Conservation (phyloP, 83 land plant genomes). For the Picea mariana region DNA sequence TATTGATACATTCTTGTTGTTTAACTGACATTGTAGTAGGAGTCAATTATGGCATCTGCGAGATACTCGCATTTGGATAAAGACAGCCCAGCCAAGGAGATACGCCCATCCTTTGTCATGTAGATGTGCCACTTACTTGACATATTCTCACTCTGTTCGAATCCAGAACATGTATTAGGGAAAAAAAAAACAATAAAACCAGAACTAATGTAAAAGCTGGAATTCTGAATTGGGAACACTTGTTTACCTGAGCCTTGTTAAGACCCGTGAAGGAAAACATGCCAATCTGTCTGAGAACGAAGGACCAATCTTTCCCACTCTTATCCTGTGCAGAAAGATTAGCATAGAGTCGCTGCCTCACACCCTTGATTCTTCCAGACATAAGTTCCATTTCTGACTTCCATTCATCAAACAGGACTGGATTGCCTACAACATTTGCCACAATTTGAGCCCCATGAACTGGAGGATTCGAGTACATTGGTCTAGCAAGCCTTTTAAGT, state of each 20-base stretch:
- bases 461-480: conserved; percentile 96
- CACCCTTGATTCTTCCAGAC: conserved; percentile 94
- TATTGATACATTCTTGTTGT: not conserved
- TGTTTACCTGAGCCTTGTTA: too few relatives aligned
- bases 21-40: conserved; percentile 80
- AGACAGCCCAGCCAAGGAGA: conserved; percentile 93
- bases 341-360: conserved; percentile 81
- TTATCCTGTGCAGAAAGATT: conserved; percentile 78
- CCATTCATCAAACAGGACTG: conserved; percentile 87
- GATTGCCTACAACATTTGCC: conserved; percentile 90
- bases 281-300: conserved; percentile 92
- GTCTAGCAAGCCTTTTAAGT: conserved; percentile 88
- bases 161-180: not conserved
- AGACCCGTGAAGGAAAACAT: conserved; percentile 87
- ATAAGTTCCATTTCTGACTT: conserved; percentile 95
- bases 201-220: too few relatives aligned
- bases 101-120: conserved; percentile 99
- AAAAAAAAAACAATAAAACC: too few relatives aligned
- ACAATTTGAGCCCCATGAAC: conserved; percentile 97
- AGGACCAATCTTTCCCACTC: conserved; percentile 96
- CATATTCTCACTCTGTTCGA: conserved; percentile 90
- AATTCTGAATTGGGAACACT: too few relatives aligned
- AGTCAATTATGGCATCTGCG: conserved; percentile 97
- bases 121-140: conserved; percentile 97
- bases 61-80: conserved; percentile 91